Evolutionary conservation across 2,329 filamentous ascomycete species (phyloP), one percentile per base, ranked within the genome.

Genomic region (Monilinia fructigena): DNA sequence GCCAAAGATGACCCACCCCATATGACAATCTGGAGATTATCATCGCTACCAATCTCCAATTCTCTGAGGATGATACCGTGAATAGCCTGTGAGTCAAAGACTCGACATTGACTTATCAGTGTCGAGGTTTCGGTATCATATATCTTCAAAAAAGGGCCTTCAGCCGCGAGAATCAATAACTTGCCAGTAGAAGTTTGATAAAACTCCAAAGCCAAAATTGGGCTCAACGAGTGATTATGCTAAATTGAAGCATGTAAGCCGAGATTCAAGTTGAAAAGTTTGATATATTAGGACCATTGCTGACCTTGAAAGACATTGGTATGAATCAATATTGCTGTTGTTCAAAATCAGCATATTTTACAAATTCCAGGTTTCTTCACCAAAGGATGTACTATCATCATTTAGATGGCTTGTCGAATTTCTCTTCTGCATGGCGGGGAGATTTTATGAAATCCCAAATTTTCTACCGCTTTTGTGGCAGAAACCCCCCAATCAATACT

Each of bases 21-120:
- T 20, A 89, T 78, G 7, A 94, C 79, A 12, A 87, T 70, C 53
- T 77, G 72, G 6, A 74, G 31, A 52, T 67, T 68, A 66, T 70
- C 58, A 14, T 55, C 53, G 7, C 11, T 47, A 45, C 16, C 5
- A 23, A 55, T 68, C 1, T 58, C 67, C 11, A 68, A 66, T 18
- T 71, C 76, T 62, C 73, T 70, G 35, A 86, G 77, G n/a, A 81
- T 77, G 64, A 94, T 86, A 3, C 91, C 91, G 76, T 95, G 92
- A 61, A 95, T 86, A 3, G 86, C 80, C 75, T 94, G 90, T n/a
- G 82, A 82, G 20, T 78, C 73, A 73, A 95, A 93, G 40, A 92
- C 77, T 31, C 77, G 77, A 60, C 83, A 74, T 59, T 79, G 78
- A 60, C 77, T 79, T 45, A 81, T 70, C 12, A 81, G 75, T 28